Evolutionary conservation across 257 asterid genomes (phyloP), one percentile per base, ranked within the genome.

Genomic region (Fraxinus anomala): DNA sequence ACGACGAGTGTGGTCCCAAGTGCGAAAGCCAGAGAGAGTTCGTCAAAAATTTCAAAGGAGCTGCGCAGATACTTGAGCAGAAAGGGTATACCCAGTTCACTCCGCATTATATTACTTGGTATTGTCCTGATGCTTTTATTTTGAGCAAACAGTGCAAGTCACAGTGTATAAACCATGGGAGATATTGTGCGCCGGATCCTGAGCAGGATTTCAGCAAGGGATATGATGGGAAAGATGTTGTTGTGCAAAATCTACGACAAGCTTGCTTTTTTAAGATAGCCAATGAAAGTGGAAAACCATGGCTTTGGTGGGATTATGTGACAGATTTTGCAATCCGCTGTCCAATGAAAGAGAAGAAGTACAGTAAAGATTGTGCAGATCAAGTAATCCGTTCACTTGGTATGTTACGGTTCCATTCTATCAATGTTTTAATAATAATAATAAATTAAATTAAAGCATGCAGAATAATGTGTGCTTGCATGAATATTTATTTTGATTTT

Each of bases 251-350:
- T 74, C 73, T 91, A 37, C 80, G 90, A 19, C 96, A 91, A 40
- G 96, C 92, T 7, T 91, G 96, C 65, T 89, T 91, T 82, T 91
- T 81, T 83, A 91, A 86, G 86, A 86, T 86, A 28, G 91, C 96
- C 1, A 89, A 88, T 75, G 88, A 88, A 37, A 84, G 68, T 68
- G 90, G 96, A 11, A 89, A 83, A 81, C 92, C 96, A 1, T 91
- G 96, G 96, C 91, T 85, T 47, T 91, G 96, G 96, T 91, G 96
- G 96, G 94, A 91, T 78, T 91, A 89, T 77, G 96, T 88, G 19
- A 89, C 94, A 1, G 94, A 91, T 71, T 91, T 91, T 80, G 84
- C 96, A 1, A 86, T 91, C 30, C 85, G 94, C 11, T 91, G 96
- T 71, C 94, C 96, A 0, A 91, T 91, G 96, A 91, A 80, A 72